Conservation (phyloP, 345 rosid genomes). For the Linum usitatissimum region DNA sequence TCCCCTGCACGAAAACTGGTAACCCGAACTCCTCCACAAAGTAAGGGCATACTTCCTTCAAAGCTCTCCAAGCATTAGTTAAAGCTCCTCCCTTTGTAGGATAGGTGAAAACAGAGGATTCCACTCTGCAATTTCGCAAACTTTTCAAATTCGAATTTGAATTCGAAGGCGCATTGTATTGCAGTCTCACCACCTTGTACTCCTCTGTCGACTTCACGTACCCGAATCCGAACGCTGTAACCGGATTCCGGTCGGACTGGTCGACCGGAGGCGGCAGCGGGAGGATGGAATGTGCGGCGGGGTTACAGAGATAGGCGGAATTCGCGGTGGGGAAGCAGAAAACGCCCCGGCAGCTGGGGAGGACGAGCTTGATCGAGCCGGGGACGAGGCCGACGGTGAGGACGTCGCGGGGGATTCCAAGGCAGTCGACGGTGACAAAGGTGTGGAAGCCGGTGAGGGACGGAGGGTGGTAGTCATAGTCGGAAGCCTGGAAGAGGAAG, state of each 20-base stretch:
- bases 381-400: constrained; percentile 1
- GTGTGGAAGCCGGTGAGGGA: not conserved
- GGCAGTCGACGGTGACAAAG: not conserved
- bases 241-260: not conserved
- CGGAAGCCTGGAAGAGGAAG: not conserved
- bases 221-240: constrained; percentile 7
- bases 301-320: constrained; percentile 6
- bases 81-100: not conserved
- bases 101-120: constrained; percentile 10
- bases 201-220: not conserved
- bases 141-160: too few relatives aligned
- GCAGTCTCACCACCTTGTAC: constrained; percentile 2
- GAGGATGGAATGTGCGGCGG: constrained; percentile 1
- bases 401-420: not conserved
- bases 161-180: not conserved
- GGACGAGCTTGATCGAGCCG: constrained; percentile 10
- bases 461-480: not conserved
- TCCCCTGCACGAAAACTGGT: constrained; percentile 1
- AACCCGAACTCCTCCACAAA: constrained; percentile 2
- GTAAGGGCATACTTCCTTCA: constrained; percentile 4
- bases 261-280: constrained; percentile 3
- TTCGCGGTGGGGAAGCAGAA: constrained; percentile 6
- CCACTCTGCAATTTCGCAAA: not conserved
- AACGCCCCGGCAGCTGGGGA: constrained; percentile 8
- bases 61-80: not conserved